Base-by-base conservation (phyloP, 176 grass and related monocot genomes). In the Ensete glaucum region DNA sequence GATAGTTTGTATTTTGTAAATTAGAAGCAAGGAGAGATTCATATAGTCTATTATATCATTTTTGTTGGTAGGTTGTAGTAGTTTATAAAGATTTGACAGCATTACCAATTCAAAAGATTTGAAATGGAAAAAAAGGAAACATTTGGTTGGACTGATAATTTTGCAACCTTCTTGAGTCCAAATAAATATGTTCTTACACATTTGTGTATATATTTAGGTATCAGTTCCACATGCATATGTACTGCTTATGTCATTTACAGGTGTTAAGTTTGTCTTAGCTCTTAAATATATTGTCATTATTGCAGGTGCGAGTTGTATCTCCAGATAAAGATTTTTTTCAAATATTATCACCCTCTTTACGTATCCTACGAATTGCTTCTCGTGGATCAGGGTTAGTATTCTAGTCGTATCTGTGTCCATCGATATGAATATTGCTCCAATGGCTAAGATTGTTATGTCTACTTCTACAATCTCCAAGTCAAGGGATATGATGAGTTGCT, bases 301-400 rank as follows among this genome's bases (percentile, higher is more conserved):
- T 86, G 73, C 65, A 98, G 94, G 94, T 98, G 21, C 83, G 94
- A 62, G 81, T 98, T 84, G 94, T 98, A 73, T 98, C 94, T 76
- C 90, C 94, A 74, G 94, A 98, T 82, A 98, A 98, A 82, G 94
- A 98, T 52, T 98, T 98, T 84, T 98, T 98, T 82, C 94, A 98
- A 85, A 90, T 98, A 76, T 78, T 98, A 65, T 98, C 94, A 73
- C 90, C 90, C 52, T 93, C 90, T 67, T 74, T 98, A 62, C 90
- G 94, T 78, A 72, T 98, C 74, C 80, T 98, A 64, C 82, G 94
- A 79, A 81, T 91, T 85, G 76, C 88, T 65, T 62, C 94, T 53
- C 86, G 90, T 15, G 88, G 94, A 74, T 76, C 90, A 82, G 87
- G 87, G 94, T 98, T 51, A 88, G 90, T 80, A 72, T 60, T 21